Base-by-base conservation (phyloP, 192 early-diverging fungal species). In the Podila horticola region DNA sequence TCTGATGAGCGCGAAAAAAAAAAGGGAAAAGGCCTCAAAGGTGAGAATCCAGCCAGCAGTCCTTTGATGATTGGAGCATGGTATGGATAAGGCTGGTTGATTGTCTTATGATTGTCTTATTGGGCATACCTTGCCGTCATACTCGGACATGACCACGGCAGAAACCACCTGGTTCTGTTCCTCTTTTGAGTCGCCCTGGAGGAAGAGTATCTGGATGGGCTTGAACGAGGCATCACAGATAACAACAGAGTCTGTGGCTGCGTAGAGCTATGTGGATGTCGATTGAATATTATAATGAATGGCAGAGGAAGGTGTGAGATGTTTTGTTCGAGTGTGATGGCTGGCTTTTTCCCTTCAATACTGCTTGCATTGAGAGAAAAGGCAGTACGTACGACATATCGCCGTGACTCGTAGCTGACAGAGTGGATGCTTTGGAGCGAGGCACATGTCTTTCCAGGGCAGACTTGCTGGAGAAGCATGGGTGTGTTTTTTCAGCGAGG, bases 381-480 rank as follows among this genome's bases (percentile, higher is more conserved):
- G 57, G 69, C 66, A 52, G 20, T 19, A 20, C 15, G 51, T 86
- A 90, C 89, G 64, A 90, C 84, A 72, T 84, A 88, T 62, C 85
- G 74, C 52, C 67, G 62, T 11, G 82, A 67, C 19, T 83, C 64
- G 62, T 84, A 86, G 34, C 75, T 57, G 64, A 77, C 64, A 13
- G 75, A 69, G 69, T 85, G 72, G 58, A 87, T 83, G 26, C 83
- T 82, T 52, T 90, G 89, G 17, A 79, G 41, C 30, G 75, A 63
- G 19, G 69, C 65, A 77, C 88, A 85, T 49, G 73, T 76, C 84
- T 90, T 88, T 58, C 89, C 89, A 17, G 89, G 82, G 60, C 86
- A 88, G 67, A 83, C 84, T 70, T 90, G 89, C 66, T 87, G 86
- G 38, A 87, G 73, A 22, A 88, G 79, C 89, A 90, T 90, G 60